These are phyloP conservation scores for Anaeramoeba flamelloides DNA, from an alignment of 78 protist species.

Conservation along the genomic window DNA sequence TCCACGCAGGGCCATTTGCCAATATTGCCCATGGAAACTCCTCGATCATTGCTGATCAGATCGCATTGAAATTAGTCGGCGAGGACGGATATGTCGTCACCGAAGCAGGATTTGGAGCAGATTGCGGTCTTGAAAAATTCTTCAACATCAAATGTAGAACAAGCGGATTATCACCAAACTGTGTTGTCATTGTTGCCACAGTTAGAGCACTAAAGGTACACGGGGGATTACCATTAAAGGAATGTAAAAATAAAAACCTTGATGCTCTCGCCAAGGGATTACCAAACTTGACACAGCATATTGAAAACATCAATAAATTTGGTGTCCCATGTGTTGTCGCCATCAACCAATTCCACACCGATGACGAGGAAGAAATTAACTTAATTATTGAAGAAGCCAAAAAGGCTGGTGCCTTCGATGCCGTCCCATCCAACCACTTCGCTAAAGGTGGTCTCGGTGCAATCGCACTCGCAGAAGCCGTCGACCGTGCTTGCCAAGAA, in stretches of 20 bases:
- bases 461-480: constrained; percentile 54
- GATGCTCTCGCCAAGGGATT: constrained; percentile 37
- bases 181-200: constrained; percentile 56
- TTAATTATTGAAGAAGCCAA: constrained; percentile 14
- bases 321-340: constrained; percentile 81
- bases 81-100: constrained; percentile 74
- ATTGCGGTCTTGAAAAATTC: constrained; percentile 83
- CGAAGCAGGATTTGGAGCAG: constrained; percentile 78
- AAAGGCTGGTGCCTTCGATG: constrained; percentile 64
- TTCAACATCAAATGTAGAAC: constrained; percentile 83
- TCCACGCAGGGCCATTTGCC: constrained; percentile 80
- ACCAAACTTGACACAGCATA: constrained; percentile 47
- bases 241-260: constrained; percentile 24
- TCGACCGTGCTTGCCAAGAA: constrained; percentile 46
- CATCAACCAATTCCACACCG: constrained; percentile 48
- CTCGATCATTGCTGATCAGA: constrained; percentile 1
- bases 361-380: constrained; percentile 10
- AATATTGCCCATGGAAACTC: constrained; percentile 27
- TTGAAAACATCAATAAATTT: constrained; percentile 28
- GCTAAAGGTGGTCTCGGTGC: constrained; percentile 81
- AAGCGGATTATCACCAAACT: neutral
- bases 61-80: constrained; percentile 69
- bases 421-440: constrained; percentile 67
- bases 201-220: constrained; percentile 89
- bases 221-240: constrained; percentile 35